Conservation (phyloP, 2,329 filamentous ascomycete genomes). For the Trichoderma breve region DNA sequence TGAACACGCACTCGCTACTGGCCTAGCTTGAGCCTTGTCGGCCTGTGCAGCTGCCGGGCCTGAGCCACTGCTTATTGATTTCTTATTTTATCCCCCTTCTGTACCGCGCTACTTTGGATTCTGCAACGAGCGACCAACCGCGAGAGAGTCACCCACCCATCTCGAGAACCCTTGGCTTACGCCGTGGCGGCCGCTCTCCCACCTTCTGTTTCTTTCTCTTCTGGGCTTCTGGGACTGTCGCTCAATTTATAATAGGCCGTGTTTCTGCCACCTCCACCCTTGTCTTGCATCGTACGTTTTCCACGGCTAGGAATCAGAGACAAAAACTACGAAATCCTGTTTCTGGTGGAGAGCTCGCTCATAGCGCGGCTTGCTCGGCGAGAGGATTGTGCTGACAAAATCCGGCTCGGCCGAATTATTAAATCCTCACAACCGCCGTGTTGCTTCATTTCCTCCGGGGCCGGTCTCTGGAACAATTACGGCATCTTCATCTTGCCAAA, state of each 20-base stretch:
- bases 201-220: background rate
- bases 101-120: background rate
- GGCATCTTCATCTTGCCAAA: background rate
- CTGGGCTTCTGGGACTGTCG: background rate
- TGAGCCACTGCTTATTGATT: slow-evolving; percentile 8
- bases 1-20: background rate
- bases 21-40: background rate
- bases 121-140: slow-evolving; percentile 2
- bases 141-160: background rate
- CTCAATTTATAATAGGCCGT: background rate
- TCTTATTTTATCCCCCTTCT: slow-evolving; percentile 2
- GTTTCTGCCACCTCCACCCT: background rate
- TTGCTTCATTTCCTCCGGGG: background rate
- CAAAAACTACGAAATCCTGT: background rate
- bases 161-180: background rate
- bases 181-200: background rate
- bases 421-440: slow-evolving; percentile 7
- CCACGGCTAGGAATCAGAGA: background rate
- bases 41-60: background rate
- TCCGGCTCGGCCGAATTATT: slow-evolving; percentile 15
- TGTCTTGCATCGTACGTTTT: background rate
- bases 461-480: slow-evolving; percentile 11
- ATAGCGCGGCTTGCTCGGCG: slow-evolving; percentile 14
- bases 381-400: slow-evolving; percentile 12
- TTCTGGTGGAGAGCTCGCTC: background rate